Conservation (phyloP, 345 rosid genomes). For the Eutrema japonicum region DNA sequence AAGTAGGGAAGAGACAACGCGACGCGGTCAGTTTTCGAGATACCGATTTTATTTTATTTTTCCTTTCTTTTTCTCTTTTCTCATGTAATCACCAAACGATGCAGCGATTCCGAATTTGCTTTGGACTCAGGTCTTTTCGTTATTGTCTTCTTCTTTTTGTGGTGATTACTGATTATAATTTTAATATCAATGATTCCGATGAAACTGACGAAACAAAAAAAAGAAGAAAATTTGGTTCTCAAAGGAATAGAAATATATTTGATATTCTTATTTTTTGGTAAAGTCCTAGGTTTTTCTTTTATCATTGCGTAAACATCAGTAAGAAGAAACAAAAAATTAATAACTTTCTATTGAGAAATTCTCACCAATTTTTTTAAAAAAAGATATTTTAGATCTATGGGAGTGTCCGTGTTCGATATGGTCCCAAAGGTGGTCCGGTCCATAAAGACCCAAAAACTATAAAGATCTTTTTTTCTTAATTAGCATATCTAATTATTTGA, state of each 20-base stretch:
- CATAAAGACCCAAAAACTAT: not conserved
- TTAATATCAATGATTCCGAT: slow-evolving; percentile 15
- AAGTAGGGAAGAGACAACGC: slow-evolving; percentile 36
- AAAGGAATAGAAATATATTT: not conserved
- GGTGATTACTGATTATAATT: not conserved
- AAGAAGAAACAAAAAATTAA: not conserved
- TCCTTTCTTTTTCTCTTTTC: not conserved
- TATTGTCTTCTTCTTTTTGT: not conserved
- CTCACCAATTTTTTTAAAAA: not conserved
- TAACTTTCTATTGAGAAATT: slow-evolving; percentile 8
- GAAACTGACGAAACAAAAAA: slow-evolving; percentile 1
- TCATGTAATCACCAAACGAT: slow-evolving; percentile 23
- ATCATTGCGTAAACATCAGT: not conserved
- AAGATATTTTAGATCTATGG: slow-evolving; percentile 21
- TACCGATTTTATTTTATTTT: slow-evolving; percentile 10
- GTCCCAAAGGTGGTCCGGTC: slow-evolving; percentile 19
- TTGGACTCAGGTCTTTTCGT: slow-evolving; percentile 30
- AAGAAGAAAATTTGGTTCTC: not conserved
- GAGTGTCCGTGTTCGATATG: slow-evolving; percentile 18
- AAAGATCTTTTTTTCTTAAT: not conserved
- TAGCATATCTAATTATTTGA: not conserved
- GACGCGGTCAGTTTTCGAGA: slow-evolving; percentile 39
- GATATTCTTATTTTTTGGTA: not conserved
- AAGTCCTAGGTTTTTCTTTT: not conserved
- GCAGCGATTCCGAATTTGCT: not conserved